phyloP scores from a whole-genome alignment of 1,139 yeast genomes.

The Barnettozyma hawaiiensis region DNA sequence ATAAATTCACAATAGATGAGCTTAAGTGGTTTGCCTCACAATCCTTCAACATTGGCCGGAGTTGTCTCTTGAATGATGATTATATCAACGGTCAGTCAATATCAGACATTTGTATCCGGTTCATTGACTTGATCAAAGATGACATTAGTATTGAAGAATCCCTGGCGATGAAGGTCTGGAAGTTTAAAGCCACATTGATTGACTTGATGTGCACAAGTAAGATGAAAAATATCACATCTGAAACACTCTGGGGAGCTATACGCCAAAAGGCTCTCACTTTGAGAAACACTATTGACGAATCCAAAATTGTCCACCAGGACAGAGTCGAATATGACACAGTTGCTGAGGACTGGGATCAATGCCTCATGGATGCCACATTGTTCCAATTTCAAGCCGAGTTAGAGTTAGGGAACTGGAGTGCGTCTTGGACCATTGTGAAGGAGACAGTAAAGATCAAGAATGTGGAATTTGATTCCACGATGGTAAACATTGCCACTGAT shows the following conservation, averaged over 20 bases:
- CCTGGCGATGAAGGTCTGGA: conserved; percentile 17
- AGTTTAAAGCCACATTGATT: conserved; percentile 15
- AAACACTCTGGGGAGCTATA: conserved; percentile 13
- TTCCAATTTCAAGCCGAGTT: conserved; percentile 21
- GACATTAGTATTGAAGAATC: conserved; percentile 17
- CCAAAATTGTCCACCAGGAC: conserved; percentile 10
- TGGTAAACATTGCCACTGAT: conserved; percentile 13
- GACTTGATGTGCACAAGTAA: conserved; percentile 18
- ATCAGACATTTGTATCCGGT: conserved; percentile 10
- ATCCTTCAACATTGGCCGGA: conserved; percentile 17
- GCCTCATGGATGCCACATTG: conserved; percentile 15
- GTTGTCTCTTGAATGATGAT: conserved; percentile 11
- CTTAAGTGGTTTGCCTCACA: conserved; percentile 21
- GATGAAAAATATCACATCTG: conserved; percentile 7
- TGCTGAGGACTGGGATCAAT: conserved; percentile 14
- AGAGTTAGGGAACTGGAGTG: conserved; percentile 14
- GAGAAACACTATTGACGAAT: conserved; percentile 18
- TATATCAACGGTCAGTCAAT: conserved; percentile 15
- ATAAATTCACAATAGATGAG: conserved; percentile 16
- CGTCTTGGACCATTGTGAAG: conserved; percentile 14
- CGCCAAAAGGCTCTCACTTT: conserved; percentile 14
- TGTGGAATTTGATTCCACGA: conserved; percentile 16
- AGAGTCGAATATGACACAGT: conserved; percentile 11
- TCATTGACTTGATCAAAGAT: conserved; percentile 15
- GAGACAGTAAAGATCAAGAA: conserved; percentile 11